Base-by-base conservation (phyloP, 108 stramenopile species). In the Epithemia pelagica region DNA sequence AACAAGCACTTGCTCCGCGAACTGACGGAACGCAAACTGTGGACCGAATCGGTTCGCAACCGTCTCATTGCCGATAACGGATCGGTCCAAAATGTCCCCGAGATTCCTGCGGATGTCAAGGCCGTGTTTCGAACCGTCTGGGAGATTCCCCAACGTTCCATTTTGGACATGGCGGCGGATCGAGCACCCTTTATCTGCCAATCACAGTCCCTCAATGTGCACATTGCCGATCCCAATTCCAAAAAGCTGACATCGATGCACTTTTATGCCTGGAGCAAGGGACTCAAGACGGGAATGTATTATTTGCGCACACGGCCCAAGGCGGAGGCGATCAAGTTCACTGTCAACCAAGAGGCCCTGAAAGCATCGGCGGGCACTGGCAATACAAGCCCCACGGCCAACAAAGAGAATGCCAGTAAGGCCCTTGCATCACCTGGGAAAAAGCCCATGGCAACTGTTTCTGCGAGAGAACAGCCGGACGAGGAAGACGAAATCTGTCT, bases 271-370 rank as follows among this genome's bases (percentile, higher is more conserved):
- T 99, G 99, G 97, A 93, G 95, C 85, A 87, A 83, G 70, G 97
- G 97, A 19, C 83, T 99, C 51, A 99, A 99, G 95, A 98, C 99
- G 46, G 99, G 99, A 27, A 96, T 97, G 96, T 99, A 99, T 84
- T 99, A 96, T 77, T 89, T 99, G 52, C 95, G 99, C 37, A 97
- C 99, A 54, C 78, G 88, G 24, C 99, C 99, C 60, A 98, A 98
- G 90, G 99, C 97, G 28, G 95, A 98, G 71, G 98, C 99, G 60
- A 98, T 98, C 64, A 93, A 96, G 69, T 99, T 98, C 81, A 99
- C 99, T 29, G 96, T 99, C 51, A 94, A 98, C 70, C 92, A 97
- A 78, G 92, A 92, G 58, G 71, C 83, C 70, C 73, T 90, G 27
- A 73, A 82, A 30, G 78, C 83, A 68, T 83, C 78, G 23, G 71